Conservation (phyloP, 2,329 filamentous ascomycete species). For the Clonostachys rosea region DNA sequence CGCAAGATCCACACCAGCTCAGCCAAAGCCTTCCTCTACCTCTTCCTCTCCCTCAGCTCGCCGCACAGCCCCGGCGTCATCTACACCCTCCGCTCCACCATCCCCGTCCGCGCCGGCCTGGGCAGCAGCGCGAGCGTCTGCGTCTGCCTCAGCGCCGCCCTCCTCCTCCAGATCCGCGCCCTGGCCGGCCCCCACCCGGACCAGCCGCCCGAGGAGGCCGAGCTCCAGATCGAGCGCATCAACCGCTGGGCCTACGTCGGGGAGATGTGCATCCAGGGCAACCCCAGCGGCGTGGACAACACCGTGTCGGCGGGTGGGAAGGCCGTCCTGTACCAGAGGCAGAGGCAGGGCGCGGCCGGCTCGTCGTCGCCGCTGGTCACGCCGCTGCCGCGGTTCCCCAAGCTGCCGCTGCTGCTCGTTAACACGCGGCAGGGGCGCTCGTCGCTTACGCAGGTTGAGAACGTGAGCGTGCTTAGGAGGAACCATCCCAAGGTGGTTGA, state of each 20-base stretch:
- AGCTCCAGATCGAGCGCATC: conserved; percentile 87
- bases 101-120: conserved; percentile 89
- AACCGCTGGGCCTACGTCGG: conserved; percentile 97
- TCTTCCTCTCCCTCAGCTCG: conserved; percentile 83
- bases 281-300: conserved; percentile 95
- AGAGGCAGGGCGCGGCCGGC: conserved; percentile 72
- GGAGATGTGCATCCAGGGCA: conserved; percentile 96
- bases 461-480: conserved; percentile 70
- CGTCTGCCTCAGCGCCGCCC: conserved; percentile 79
- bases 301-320: conserved; percentile 92
- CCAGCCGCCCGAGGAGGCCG: conserved; percentile 82
- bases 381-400: conserved; percentile 82
- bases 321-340: conserved; percentile 82
- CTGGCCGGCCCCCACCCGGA: conserved; percentile 88
- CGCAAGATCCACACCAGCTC: conserved; percentile 83
- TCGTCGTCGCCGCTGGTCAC: conserved; percentile 68
- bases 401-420: conserved; percentile 83
- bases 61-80: conserved; percentile 75
- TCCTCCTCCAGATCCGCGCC: conserved; percentile 83
- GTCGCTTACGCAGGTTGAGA: conserved; percentile 79
- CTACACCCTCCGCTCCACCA: conserved; percentile 89
- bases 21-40: conserved; percentile 83
- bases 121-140: conserved; percentile 93
- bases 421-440: conserved; percentile 87
- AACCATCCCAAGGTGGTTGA: conserved; percentile 74